Percentiles rank a stretch among this genome's conserved stretches.
These are phyloP conservation scores for Yarrowia sp. DNA, from an alignment of 805 yeast genomes.

Conservation along the genomic window DNA sequence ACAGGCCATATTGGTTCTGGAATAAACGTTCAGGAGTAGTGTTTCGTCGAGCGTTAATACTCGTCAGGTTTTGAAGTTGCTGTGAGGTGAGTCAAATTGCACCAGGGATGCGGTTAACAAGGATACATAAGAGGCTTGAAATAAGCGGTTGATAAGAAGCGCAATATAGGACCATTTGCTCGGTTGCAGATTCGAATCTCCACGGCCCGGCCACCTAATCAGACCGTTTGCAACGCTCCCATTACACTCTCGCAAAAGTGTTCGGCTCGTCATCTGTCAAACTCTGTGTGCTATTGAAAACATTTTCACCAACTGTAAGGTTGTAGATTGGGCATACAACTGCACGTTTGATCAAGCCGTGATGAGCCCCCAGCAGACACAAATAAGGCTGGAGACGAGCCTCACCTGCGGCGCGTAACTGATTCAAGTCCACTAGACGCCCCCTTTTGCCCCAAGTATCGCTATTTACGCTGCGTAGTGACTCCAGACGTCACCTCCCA, in stretches of 20 bases:
- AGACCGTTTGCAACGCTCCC: background rate
- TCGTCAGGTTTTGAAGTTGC: background rate
- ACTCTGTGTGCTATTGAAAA: constrained; percentile 8
- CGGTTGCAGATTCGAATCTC: too few species aligned
- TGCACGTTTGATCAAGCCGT: too few species aligned
- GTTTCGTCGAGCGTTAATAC: background rate
- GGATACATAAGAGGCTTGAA: background rate
- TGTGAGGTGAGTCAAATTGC: background rate
- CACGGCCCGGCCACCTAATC: too few species aligned
- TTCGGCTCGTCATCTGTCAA: constrained; percentile 3
- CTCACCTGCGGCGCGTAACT: too few species aligned
- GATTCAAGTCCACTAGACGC: too few species aligned
- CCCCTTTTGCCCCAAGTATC: too few species aligned
- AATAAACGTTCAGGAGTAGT: too few species aligned
- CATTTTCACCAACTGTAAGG: constrained; percentile 12
- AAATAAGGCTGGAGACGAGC: too few species aligned
- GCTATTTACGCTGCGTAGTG: background rate
- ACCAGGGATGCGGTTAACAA: background rate
- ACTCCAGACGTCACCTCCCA: constrained; percentile 4
- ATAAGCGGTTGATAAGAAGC: too few species aligned
- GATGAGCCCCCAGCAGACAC: too few species aligned
- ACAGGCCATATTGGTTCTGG: too few species aligned
- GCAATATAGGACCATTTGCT: too few species aligned
- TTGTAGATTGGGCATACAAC: constrained; percentile 4
- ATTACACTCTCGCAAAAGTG: background rate